phyloP scores from a whole-genome alignment of 2,329 filamentous ascomycete species.

The Coniochaeta hoffmannii region DNA sequence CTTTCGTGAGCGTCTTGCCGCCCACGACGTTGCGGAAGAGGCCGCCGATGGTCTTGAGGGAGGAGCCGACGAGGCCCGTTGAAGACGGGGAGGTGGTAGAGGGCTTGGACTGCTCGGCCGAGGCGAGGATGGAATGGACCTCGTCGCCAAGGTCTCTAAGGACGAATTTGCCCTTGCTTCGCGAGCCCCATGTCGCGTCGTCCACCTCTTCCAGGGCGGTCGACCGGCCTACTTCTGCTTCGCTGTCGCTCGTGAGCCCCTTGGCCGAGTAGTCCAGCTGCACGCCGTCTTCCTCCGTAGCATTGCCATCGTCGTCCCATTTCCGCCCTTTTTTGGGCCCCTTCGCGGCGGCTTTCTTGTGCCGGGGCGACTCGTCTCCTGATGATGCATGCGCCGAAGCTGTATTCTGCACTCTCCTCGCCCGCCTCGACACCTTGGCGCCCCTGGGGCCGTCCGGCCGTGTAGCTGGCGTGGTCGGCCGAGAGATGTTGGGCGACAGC shows the following conservation, averaged over 20 bases:
- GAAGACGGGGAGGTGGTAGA: slow-evolving; percentile 38
- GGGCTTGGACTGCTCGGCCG: slow-evolving; percentile 61
- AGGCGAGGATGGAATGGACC: slow-evolving; percentile 79
- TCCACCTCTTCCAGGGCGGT: slow-evolving; percentile 67
- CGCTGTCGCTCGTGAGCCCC: slow-evolving; percentile 42
- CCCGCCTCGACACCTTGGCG: slow-evolving; percentile 71
- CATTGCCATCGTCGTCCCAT: slow-evolving; percentile 85
- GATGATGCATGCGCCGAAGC: slow-evolving; percentile 64
- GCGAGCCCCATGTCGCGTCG: slow-evolving; percentile 74
- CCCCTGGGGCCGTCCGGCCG: slow-evolving; percentile 19
- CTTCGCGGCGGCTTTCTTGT: slow-evolving; percentile 52
- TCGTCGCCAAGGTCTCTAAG: slow-evolving; percentile 90
- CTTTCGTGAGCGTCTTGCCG: slow-evolving; percentile 83
- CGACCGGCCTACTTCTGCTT: slow-evolving; percentile 39
- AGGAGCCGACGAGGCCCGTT: slow-evolving; percentile 66
- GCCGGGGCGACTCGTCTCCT: slow-evolving; percentile 66
- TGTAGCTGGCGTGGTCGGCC: slow-evolving; percentile 63
- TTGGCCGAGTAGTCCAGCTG: slow-evolving; percentile 84
- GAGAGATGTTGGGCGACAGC: slow-evolving; percentile 66
- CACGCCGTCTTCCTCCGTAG: slow-evolving; percentile 72
- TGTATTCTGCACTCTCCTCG: slow-evolving; percentile 62
- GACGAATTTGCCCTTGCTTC: slow-evolving; percentile 88
- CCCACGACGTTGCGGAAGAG: slow-evolving; percentile 93
- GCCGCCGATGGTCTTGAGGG: slow-evolving; percentile 75
- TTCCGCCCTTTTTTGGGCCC: slow-evolving; percentile 75